Evolutionary conservation across 2,329 filamentous ascomycete genomes (phyloP).

Genomic region (Xylogone sp.): DNA sequence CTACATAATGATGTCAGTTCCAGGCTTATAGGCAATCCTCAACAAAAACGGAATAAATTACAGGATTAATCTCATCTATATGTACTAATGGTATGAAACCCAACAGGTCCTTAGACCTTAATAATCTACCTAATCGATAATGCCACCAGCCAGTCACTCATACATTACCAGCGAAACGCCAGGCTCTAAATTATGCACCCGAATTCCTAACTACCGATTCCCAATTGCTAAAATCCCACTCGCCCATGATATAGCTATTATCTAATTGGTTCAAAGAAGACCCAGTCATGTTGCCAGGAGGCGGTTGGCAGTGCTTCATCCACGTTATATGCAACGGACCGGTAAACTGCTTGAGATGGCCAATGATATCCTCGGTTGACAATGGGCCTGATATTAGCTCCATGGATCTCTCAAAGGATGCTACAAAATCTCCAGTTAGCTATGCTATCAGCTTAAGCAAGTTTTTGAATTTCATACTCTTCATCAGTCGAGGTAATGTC

Average conservation of each 20-base stretch:
- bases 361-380: background rate
- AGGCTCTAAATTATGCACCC: no score
- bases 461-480: constrained; percentile 1
- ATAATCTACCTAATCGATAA: no score
- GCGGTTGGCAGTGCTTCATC: background rate
- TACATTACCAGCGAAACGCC: no score
- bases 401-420: background rate
- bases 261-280: background rate
- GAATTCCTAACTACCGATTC: background rate
- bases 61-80: no score
- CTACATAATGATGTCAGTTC: no score
- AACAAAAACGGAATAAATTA: no score
- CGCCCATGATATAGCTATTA: background rate
- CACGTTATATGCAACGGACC: background rate
- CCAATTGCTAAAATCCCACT: background rate
- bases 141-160: no score
- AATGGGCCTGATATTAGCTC: background rate
- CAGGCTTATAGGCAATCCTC: no score
- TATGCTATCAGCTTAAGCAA: background rate
- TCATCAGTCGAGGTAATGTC: constrained; percentile 13
- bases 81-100: no score
- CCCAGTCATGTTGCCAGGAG: background rate
- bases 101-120: no score
- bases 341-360: background rate
- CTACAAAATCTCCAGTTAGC: background rate